Conservation (phyloP, 768 basidiomycete species). For the Albatrellus ellisii region DNA sequence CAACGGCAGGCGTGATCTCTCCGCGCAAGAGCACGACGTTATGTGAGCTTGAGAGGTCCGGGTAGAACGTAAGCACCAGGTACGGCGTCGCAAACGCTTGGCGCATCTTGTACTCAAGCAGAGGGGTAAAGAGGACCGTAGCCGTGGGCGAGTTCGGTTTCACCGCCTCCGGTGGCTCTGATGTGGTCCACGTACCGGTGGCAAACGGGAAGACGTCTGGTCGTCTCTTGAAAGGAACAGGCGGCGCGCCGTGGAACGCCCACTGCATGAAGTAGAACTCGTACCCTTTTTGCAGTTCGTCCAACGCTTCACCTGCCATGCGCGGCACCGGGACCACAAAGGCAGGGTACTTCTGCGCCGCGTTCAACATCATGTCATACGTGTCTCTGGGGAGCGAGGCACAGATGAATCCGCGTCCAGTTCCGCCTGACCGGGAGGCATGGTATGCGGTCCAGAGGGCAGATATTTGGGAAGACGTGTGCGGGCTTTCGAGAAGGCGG, state of each 20-base stretch:
- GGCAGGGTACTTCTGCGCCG: constrained; percentile 53
- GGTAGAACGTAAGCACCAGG: constrained; percentile 83
- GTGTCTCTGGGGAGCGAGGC: constrained; percentile 64
- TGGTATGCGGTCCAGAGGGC: constrained; percentile 89
- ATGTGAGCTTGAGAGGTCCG: constrained; percentile 73
- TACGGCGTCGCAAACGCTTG: constrained; percentile 82
- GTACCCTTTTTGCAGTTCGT: constrained; percentile 31
- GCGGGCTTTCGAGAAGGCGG: constrained; percentile 50
- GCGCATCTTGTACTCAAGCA: constrained; percentile 86
- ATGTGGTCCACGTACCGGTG: constrained; percentile 12
- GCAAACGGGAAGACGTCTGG: constrained; percentile 29
- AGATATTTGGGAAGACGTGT: constrained; percentile 61
- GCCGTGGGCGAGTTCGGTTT: constrained; percentile 38
- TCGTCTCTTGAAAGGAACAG: constrained; percentile 33
- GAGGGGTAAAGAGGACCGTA: constrained; percentile 83
- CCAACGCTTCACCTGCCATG: constrained; percentile 20
- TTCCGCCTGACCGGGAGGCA: constrained; percentile 62
- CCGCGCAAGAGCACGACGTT: constrained; percentile 79
- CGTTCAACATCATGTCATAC: constrained; percentile 56
- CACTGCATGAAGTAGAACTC: constrained; percentile 88
- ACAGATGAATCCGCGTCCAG: constrained; percentile 75
- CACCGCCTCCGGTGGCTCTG: constrained; percentile 15
- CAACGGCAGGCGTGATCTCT: constrained; percentile 68
- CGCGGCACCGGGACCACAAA: constrained; percentile 81
- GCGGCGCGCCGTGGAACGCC: constrained; percentile 69